Evolutionary conservation across 768 basidiomycete genomes (phyloP).

Genomic region (Boletus bicolor): DNA sequence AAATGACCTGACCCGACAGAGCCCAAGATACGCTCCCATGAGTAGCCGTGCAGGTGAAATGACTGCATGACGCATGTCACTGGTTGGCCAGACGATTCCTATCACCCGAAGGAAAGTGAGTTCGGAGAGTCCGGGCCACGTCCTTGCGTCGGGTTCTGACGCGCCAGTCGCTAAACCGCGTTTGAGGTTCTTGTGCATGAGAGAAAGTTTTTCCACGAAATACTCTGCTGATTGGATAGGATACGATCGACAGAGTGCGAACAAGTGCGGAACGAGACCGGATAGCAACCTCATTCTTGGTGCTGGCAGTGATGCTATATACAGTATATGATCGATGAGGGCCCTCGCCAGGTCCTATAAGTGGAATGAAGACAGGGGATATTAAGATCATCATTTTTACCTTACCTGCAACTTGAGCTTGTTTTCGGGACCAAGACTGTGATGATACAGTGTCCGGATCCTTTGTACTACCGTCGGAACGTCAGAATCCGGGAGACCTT

Average conservation of each 20-base stretch:
- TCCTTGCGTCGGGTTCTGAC: constrained; percentile 58
- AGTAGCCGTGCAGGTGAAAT: constrained; percentile 82
- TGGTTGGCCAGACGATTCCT: constrained; percentile 87
- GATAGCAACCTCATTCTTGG: constrained; percentile 62
- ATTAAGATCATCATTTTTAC: constrained; percentile 1
- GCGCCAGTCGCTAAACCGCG: constrained; percentile 76
- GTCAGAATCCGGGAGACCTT: constrained; percentile 66
- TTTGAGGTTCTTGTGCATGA: constrained; percentile 94
- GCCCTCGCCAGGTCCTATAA: constrained; percentile 67
- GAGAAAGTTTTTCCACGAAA: constrained; percentile 74
- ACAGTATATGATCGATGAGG: constrained; percentile 85
- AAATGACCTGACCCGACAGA: constrained; percentile 74
- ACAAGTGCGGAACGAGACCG: constrained; percentile 72
- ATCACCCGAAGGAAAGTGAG: constrained; percentile 76
- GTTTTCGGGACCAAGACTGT: constrained; percentile 88
- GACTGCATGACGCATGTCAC: constrained; percentile 90
- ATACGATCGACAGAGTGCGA: constrained; percentile 73
- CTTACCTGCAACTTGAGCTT: constrained; percentile 87
- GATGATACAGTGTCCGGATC: constrained; percentile 87
- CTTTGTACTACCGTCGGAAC: constrained; percentile 82
- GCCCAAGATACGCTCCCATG: constrained; percentile 86
- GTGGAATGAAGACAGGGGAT: background rate
- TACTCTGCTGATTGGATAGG: constrained; percentile 75
- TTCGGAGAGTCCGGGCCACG: constrained; percentile 87
- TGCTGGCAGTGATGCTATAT: constrained; percentile 60